Evolutionary conservation across 371 early-diverging fungal genomes (phyloP).

Genomic region (Blakeslea trispora): DNA sequence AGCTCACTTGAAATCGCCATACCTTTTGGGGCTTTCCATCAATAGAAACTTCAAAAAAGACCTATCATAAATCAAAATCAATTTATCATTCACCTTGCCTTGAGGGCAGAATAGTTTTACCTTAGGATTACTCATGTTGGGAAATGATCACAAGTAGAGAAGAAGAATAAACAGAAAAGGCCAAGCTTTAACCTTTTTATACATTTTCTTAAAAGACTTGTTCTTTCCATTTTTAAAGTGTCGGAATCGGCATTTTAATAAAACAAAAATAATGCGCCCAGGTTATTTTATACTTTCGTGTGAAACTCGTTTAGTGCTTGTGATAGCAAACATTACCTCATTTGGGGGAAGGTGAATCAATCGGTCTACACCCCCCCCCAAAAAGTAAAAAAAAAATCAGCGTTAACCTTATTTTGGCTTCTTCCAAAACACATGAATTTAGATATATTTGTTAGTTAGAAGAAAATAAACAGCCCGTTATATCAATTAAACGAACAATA

Average conservation of each 20-base stretch:
- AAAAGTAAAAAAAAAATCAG: background rate
- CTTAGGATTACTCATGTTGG: conserved; percentile 9
- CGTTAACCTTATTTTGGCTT: background rate
- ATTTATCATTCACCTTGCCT: no score
- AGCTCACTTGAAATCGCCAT: conserved; percentile 23
- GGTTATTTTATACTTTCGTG: background rate
- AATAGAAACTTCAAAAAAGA: conserved; percentile 61
- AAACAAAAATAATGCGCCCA: background rate
- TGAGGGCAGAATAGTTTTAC: no score
- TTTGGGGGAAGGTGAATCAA: background rate
- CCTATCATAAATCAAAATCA: no score
- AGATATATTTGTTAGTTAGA: no score
- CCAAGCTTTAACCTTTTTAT: background rate
- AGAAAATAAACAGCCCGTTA: no score
- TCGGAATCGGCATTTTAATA: conserved; percentile 2
- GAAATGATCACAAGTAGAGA: background rate
- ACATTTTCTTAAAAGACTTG: background rate
- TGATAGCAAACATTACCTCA: conserved; percentile 17
- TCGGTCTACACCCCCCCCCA: background rate
- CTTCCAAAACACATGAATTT: no score
- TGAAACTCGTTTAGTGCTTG: conserved; percentile 1
- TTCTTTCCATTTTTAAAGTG: background rate
- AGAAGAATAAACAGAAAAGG: background rate
- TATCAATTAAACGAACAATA: no score
- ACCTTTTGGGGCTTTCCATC: conserved; percentile 54